Evolutionary conservation across 2,329 filamentous ascomycete genomes (phyloP).

Genomic region (Beauveria medogensis): DNA sequence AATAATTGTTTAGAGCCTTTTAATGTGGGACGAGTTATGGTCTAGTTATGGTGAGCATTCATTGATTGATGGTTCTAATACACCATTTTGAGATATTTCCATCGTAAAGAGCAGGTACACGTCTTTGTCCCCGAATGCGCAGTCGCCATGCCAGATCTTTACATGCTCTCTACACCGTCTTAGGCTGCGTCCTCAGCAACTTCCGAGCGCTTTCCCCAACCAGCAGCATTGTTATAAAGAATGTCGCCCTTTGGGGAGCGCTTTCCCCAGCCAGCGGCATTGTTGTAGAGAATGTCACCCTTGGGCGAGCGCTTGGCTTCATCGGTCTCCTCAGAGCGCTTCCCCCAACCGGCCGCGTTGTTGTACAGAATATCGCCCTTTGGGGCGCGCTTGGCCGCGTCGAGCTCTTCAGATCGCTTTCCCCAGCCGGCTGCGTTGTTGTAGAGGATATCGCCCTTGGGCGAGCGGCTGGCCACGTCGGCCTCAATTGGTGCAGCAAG

Average conservation of each 20-base stretch:
- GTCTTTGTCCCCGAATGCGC: background rate
- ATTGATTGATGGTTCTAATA: too few relatives aligned
- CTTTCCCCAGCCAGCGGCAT: conserved; percentile 13
- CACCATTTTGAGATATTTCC: too few relatives aligned
- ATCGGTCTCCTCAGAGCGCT: conserved; percentile 1
- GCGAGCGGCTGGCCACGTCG: background rate
- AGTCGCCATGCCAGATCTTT: background rate
- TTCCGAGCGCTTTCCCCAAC: conserved; percentile 10
- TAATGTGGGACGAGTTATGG: background rate
- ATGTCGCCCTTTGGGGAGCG: conserved; percentile 6
- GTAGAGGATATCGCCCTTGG: too few relatives aligned
- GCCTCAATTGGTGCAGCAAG: conserved; percentile 9
- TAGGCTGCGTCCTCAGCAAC: background rate
- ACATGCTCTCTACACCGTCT: background rate
- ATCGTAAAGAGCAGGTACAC: too few relatives aligned
- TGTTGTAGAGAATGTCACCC: conserved; percentile 13
- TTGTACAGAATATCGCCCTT: conserved; percentile 10
- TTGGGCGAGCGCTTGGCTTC: background rate
- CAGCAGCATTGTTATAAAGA: conserved; percentile 13
- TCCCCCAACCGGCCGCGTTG: conserved; percentile 10
- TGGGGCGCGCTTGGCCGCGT: background rate
- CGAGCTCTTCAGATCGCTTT: too few relatives aligned
- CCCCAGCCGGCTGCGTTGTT: too few relatives aligned
- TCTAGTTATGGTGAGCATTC: too few relatives aligned
- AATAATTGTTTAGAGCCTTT: background rate